phyloP scores from a whole-genome alignment of 805 yeast genomes.

The Candida succiphila region DNA sequence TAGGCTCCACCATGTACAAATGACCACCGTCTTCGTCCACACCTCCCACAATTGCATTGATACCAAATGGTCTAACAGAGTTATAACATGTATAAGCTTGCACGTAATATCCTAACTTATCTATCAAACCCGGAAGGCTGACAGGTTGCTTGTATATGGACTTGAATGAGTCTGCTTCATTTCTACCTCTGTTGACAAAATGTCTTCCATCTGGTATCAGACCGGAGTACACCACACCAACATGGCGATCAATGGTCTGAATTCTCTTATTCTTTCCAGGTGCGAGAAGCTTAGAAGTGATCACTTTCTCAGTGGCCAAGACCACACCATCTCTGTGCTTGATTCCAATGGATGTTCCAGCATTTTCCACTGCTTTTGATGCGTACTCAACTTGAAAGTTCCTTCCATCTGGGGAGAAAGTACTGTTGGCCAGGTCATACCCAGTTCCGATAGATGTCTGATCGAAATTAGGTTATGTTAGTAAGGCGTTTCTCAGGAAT shows the following conservation, averaged over 20 bases:
- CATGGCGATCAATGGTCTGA: constrained; percentile 86
- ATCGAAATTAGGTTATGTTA: no score
- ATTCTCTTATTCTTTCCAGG: constrained; percentile 86
- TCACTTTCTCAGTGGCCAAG: constrained; percentile 93
- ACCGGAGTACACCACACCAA: constrained; percentile 94
- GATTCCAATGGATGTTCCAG: constrained; percentile 91
- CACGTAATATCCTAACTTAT: constrained; percentile 81
- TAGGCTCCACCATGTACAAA: constrained; percentile 94
- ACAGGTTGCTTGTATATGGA: constrained; percentile 67
- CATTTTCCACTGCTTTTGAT: constrained; percentile 93
- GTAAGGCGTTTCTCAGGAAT: no score
- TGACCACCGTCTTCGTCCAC: constrained; percentile 79
- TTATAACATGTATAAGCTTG: constrained; percentile 94
- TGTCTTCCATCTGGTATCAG: constrained; percentile 95
- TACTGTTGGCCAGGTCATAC: constrained; percentile 94
- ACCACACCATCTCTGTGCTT: constrained; percentile 90
- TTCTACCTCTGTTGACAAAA: constrained; percentile 84
- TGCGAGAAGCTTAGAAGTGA: constrained; percentile 77
- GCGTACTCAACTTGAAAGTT: constrained; percentile 98
- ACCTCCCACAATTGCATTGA: constrained; percentile 89
- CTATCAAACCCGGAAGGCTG: constrained; percentile 73
- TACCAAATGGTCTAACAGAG: constrained; percentile 97
- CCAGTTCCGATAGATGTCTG: constrained; percentile 96
- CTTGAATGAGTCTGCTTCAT: constrained; percentile 77
- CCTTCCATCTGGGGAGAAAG: constrained; percentile 88